Conservation (phyloP, 176 grass and related monocot genomes). For the Juncus inflexus region DNA sequence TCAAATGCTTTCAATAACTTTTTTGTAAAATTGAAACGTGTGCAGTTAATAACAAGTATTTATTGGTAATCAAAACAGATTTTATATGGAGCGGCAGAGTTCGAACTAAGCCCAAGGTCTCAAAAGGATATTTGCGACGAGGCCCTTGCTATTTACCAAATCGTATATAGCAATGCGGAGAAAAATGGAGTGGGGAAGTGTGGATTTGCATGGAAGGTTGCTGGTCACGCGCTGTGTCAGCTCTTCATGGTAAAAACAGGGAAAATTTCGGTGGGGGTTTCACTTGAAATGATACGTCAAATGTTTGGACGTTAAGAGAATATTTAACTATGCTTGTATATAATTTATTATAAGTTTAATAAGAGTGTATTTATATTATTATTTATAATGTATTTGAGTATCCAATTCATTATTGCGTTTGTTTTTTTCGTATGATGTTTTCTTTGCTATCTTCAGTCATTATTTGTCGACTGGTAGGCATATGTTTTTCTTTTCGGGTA, state of each 20-base stretch:
- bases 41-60: not conserved
- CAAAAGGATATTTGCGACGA: conserved; percentile 24
- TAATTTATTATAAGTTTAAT: too few relatives aligned
- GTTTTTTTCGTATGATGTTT: too few relatives aligned
- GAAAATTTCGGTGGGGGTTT: not conserved
- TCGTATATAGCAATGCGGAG: conserved; percentile 32
- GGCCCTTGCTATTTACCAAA: conserved; percentile 40
- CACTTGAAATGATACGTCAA: too few relatives aligned
- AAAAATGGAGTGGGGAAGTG: conserved; percentile 12
- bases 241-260: conserved; percentile 1
- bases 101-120: conserved; percentile 27
- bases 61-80: conserved; percentile 27
- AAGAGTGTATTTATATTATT: too few relatives aligned
- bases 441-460: too few relatives aligned
- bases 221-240: conserved; percentile 32
- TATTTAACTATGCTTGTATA: too few relatives aligned
- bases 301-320: too few relatives aligned
- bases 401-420: too few relatives aligned
- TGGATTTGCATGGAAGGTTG: conserved; percentile 56
- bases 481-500: too few relatives aligned
- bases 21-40: not conserved
- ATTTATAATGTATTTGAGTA: too few relatives aligned
- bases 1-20: not conserved
- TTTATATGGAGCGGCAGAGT: conserved; percentile 38
- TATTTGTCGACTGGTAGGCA: too few relatives aligned